phyloP scores from a whole-genome alignment of 2,329 filamentous ascomycete species.

The Venturia pyrina region DNA sequence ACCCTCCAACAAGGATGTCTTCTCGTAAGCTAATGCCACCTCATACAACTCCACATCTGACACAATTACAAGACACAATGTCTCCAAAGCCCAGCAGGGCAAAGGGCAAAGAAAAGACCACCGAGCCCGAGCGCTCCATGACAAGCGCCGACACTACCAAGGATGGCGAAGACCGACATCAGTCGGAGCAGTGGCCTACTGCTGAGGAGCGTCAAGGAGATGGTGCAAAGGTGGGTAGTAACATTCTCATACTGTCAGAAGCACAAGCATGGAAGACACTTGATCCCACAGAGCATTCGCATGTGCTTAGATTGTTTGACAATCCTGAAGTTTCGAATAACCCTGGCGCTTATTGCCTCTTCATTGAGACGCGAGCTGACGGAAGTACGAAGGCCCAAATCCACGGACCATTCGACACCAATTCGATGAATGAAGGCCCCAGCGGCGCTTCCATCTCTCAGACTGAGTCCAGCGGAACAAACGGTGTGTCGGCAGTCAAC shows the following conservation, averaged over 20 bases:
- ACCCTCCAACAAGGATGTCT: background rate
- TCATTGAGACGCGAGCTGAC: background rate
- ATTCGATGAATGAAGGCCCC: background rate
- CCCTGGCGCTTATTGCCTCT: background rate
- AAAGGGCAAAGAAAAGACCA: background rate
- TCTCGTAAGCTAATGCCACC: background rate
- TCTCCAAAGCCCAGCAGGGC: background rate
- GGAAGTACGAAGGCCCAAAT: background rate
- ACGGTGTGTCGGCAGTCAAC: background rate
- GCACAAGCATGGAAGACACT: background rate
- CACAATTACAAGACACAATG: background rate
- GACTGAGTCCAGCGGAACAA: background rate
- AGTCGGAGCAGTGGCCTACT: background rate
- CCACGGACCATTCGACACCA: background rate
- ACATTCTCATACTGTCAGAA: background rate
- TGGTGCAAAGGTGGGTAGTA: background rate
- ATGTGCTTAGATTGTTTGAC: background rate
- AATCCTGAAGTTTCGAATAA: background rate
- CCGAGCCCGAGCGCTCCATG: background rate
- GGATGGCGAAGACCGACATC: background rate
- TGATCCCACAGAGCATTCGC: background rate
- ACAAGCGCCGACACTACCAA: background rate
- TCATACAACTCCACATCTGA: background rate
- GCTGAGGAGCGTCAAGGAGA: background rate
- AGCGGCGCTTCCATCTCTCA: background rate